Evolutionary conservation across 2,329 filamentous ascomycete genomes (phyloP), one percentile per base, ranked within the genome.

Genomic region (Phoma sp.): DNA sequence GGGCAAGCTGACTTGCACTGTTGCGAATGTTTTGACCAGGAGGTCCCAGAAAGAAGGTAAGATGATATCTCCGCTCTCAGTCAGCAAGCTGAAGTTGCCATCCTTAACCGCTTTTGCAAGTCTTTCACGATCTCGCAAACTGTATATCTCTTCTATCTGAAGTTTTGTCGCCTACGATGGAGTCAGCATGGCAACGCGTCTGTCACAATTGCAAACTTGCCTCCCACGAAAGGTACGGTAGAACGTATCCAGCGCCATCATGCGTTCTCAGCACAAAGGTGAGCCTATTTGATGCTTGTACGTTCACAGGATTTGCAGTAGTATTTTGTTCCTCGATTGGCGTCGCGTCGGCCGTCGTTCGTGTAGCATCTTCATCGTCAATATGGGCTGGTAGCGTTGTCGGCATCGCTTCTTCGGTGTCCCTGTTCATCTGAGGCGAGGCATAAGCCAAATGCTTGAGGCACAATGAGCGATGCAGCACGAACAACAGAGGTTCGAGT

Each of bases 41-140:
- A 45, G 38, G n/a, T 43, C 33, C 68, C 69, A 70, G 10, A 65
- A 51, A 2, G 48, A 43, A 40, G 68, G 64, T 8, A 70, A 22
- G 9, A 70, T 63, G 9, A 47, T 56, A 8, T 60, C 56, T 2
- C 52, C 54, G 9, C 55, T 31, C 6, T 37, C 40, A 19, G 43
- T 62, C 10, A 52, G 15, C 5, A 70, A 49, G 25, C 57, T 57
- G 37, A 60, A 71, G 4, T 57, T 54, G 8, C 43, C 58, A 15
- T 60, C 27, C 2, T 43, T 29, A 12, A 72, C 41, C 2, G 57
- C 43, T 3, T 55, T 47, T 35, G 45, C 45, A 10, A 55, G 31
- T 9, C 1, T n/a, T 15, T 37, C 35, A 32, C 29, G 45, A 13
- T 38, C 10, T 31, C 36, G 45, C 21, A 45, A 29, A 36, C n/a